Evolutionary conservation across 495 filamentous ascomycete genomes (phyloP).

Genomic region (Amorphotheca resinae): DNA sequence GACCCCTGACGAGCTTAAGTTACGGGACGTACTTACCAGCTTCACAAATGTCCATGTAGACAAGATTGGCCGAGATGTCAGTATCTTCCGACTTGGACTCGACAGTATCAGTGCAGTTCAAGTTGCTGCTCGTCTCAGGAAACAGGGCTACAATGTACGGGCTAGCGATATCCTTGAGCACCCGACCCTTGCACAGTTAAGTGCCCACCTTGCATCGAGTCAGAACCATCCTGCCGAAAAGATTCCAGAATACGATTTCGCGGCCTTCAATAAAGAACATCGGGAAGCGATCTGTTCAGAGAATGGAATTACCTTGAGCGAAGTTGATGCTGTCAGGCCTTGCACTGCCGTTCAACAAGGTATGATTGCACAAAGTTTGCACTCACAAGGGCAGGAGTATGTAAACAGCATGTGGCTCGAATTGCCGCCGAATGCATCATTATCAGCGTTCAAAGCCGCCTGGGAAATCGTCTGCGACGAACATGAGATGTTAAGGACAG

Average conservation of each 20-base stretch:
- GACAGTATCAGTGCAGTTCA: slow-evolving; percentile 84
- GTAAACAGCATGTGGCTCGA: slow-evolving; percentile 45
- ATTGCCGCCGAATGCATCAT: slow-evolving; percentile 19
- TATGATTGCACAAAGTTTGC: slow-evolving; percentile 49
- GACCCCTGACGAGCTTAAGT: slow-evolving; percentile 33
- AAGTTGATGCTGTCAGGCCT: slow-evolving; percentile 38
- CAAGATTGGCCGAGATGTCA: slow-evolving; percentile 44
- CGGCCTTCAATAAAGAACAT: slow-evolving; percentile 31
- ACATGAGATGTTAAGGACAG: slow-evolving; percentile 17
- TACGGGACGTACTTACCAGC: slow-evolving; percentile 44
- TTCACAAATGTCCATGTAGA: slow-evolving; percentile 38
- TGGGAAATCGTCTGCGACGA: slow-evolving; percentile 9
- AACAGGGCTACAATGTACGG: slow-evolving; percentile 38
- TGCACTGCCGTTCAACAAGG: slow-evolving; percentile 53
- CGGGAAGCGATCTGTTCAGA: slow-evolving; percentile 20
- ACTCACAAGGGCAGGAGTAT: slow-evolving; percentile 43
- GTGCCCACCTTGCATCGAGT: slow-evolving; percentile 18
- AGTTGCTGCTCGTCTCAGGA: slow-evolving; percentile 50
- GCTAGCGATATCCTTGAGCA: slow-evolving; percentile 59
- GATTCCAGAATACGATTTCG: slow-evolving; percentile 18
- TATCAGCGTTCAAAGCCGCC: slow-evolving; percentile 8
- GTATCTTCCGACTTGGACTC: slow-evolving; percentile 73
- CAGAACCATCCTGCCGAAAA: neutral
- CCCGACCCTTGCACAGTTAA: slow-evolving; percentile 37
- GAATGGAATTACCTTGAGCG: slow-evolving; percentile 9